Evolutionary conservation across 1,284 basidiomycete species (phyloP).

Genomic region (Moniliella sp.): DNA sequence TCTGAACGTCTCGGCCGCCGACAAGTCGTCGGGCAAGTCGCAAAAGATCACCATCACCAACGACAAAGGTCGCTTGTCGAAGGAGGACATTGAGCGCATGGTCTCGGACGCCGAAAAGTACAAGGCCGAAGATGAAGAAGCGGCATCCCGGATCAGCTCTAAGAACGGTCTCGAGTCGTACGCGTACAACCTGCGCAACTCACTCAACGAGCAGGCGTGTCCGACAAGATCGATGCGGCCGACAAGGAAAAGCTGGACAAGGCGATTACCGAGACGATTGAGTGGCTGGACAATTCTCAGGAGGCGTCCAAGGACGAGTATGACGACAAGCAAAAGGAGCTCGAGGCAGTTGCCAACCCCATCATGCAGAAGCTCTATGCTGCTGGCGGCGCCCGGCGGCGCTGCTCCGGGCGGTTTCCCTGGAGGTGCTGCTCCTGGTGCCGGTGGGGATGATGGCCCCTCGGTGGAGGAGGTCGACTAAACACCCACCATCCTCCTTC

Average conservation of each 20-base stretch:
- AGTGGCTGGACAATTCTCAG: conserved; percentile 67
- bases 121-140: conserved; percentile 45
- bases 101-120: conserved; percentile 48
- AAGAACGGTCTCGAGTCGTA: conserved; percentile 71
- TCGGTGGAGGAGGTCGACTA: conserved; percentile 65
- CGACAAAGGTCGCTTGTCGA: conserved; percentile 90
- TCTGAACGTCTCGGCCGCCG: conserved; percentile 78
- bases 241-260: conserved; percentile 72
- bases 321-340: conserved; percentile 80
- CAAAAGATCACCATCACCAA: conserved; percentile 85
- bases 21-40: conserved; percentile 93
- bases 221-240: conserved; percentile 57
- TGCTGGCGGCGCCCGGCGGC: conserved; percentile 38
- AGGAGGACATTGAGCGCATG: conserved; percentile 98
- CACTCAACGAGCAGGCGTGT: conserved; percentile 28
- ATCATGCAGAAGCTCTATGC: conserved; percentile 85
- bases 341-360: conserved; percentile 71
- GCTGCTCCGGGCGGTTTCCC: conserved; percentile 42
- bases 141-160: conserved; percentile 49
- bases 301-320: conserved; percentile 91
- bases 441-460: conserved; percentile 48
- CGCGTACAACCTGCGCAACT: conserved; percentile 85
- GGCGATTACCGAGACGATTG: conserved; percentile 63
- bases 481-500: too few relatives aligned
- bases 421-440: conserved; percentile 13